Conservation (phyloP, 1,284 basidiomycete genomes). For the Singerocomus inundabilis region DNA sequence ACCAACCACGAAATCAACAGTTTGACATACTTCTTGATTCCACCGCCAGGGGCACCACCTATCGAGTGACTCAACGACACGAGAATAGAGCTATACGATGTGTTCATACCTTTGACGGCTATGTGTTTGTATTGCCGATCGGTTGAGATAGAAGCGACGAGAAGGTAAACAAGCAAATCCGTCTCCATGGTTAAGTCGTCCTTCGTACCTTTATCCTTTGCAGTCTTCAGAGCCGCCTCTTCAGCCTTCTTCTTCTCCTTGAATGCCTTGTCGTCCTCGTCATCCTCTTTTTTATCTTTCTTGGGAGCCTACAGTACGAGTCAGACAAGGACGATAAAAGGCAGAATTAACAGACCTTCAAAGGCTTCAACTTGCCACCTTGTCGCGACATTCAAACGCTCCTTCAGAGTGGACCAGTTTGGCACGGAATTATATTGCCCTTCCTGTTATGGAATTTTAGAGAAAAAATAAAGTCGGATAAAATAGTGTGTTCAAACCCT, state of each 20-base stretch:
- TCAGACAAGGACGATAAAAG: background rate
- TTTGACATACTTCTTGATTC: slow-evolving; percentile 75
- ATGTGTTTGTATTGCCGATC: slow-evolving; percentile 5
- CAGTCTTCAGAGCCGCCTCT: slow-evolving; percentile 64
- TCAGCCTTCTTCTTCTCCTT: slow-evolving; percentile 75
- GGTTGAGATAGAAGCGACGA: background rate
- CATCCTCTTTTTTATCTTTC: slow-evolving; percentile 71
- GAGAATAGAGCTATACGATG: background rate
- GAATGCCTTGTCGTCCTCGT: slow-evolving; percentile 68
- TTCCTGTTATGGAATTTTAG: slow-evolving; percentile 7
- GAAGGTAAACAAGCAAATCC: background rate
- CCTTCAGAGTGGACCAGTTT: background rate
- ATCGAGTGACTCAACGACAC: slow-evolving; percentile 5
- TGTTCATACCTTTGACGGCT: slow-evolving; percentile 62
- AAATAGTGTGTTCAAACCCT: background rate
- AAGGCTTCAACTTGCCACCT: slow-evolving; percentile 79
- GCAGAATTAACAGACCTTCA: slow-evolving; percentile 45
- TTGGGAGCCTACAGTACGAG: slow-evolving; percentile 58
- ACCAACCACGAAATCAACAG: slow-evolving; percentile 3
- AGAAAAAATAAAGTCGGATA: background rate
- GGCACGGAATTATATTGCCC: slow-evolving; percentile 1
- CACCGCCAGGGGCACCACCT: slow-evolving; percentile 69
- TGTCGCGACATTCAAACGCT: slow-evolving; percentile 62
- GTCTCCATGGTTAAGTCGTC: slow-evolving; percentile 1
- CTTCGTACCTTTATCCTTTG: slow-evolving; percentile 60